Conservation (phyloP, 495 filamentous ascomycete species). For the Tuber brumale region DNA sequence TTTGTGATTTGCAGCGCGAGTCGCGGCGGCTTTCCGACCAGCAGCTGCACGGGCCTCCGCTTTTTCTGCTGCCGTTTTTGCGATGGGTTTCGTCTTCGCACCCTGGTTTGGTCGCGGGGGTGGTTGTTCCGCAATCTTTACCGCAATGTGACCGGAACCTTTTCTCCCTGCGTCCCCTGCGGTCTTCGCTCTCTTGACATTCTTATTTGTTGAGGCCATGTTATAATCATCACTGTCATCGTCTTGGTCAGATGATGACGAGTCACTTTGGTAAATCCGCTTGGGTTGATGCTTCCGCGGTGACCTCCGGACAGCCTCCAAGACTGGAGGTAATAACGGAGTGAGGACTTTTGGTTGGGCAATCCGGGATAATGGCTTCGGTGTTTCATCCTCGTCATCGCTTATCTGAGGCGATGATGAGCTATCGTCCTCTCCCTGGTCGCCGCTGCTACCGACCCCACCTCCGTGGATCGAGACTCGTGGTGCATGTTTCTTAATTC, state of each 20-base stretch:
- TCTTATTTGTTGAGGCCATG: not conserved
- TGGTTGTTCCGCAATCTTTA: accelerated
- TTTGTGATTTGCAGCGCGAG: not conserved
- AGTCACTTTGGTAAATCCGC: not conserved
- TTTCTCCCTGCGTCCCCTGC: not conserved
- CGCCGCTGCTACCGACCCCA: no score
- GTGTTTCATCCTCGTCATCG: not conserved
- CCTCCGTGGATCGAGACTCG: no score
- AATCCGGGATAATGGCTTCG: not conserved
- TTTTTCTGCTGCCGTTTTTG: not conserved
- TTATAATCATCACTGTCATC: not conserved
- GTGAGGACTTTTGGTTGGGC: not conserved
- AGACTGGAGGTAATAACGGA: not conserved
- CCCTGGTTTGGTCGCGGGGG: no score
- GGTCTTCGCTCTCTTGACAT: not conserved
- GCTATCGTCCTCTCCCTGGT: no score
- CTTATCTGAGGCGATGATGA: no score
- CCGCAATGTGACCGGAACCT: accelerated
- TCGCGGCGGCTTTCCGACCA: not conserved
- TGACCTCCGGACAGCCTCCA: not conserved
- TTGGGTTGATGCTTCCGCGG: not conserved
- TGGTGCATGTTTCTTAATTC: no score
- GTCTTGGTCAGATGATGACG: not conserved
- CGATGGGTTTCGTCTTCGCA: not conserved
- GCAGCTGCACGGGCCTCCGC: not conserved